These are phyloP conservation scores for Nannochloropsis gaditana DNA, from an alignment of 108 stramenopile species.

Conservation along the genomic window DNA sequence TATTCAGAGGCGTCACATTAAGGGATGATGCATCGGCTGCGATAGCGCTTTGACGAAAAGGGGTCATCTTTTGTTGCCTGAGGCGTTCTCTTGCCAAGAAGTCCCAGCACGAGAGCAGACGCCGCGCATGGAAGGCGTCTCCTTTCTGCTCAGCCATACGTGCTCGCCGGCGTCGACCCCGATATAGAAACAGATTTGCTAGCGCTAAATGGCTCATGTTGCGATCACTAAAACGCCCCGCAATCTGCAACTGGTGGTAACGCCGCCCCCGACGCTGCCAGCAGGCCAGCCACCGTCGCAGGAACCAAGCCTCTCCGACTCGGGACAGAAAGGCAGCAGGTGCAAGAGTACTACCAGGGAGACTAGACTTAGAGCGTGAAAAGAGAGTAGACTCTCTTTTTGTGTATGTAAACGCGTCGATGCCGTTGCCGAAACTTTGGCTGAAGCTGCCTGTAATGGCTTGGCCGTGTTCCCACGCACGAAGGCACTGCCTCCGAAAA, in stretches of 20 bases:
- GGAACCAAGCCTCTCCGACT: not conserved
- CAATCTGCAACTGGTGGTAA: not conserved
- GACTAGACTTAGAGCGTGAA: not conserved
- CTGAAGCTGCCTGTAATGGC: not conserved
- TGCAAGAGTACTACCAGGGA: not conserved
- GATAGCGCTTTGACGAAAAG: too few species aligned
- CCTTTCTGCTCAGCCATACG: not conserved
- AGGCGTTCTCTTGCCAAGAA: not conserved
- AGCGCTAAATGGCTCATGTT: not conserved
- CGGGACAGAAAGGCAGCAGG: not conserved
- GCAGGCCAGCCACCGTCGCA: not conserved
- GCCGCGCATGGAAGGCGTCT: not conserved
- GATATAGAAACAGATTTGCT: not conserved
- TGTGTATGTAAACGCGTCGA: too few species aligned
- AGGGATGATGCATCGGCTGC: too few species aligned
- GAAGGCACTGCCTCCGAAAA: not conserved
- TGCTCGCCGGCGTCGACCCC: not conserved
- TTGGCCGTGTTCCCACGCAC: not conserved
- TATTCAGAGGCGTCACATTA: too few species aligned
- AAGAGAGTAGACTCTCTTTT: not conserved
- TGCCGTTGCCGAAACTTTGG: too few species aligned
- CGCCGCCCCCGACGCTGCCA: not conserved
- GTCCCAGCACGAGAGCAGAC: not conserved
- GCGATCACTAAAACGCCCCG: not conserved
- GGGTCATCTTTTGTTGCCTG: not conserved